A percentile compares a stretch with the other conserved stretches of the same genome.
phyloP scores from a whole-genome alignment of 208 protist species.

The Crithidia thermophila region DNA sequence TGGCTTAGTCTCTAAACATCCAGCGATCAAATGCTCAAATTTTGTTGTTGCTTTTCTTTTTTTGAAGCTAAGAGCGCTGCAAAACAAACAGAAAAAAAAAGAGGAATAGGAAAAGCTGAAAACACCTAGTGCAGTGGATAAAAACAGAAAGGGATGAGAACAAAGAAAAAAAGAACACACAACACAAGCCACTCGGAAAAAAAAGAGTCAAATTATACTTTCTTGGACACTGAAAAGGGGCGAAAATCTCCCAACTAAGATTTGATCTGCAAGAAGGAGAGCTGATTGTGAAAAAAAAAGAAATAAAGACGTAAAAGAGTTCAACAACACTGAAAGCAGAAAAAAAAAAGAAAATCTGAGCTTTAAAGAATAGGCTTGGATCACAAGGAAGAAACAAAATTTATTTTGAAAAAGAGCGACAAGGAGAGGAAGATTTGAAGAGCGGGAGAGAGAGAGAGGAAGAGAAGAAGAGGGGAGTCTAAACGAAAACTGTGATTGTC shows the following conservation, averaged over 20 bases:
- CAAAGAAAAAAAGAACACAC: conserved; percentile 3
- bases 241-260: not conserved
- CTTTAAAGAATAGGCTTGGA: too few relatives aligned
- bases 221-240: not conserved
- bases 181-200: not conserved
- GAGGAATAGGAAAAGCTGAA: not conserved
- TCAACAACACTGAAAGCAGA: not conserved
- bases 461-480: too few relatives aligned
- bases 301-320: not conserved
- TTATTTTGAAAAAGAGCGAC: too few relatives aligned
- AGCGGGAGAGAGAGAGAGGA: too few relatives aligned
- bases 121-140: not conserved
- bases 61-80: conserved; percentile 4
- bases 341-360: not conserved
- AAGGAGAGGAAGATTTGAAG: too few relatives aligned
- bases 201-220: not conserved
- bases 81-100: conserved; percentile 21
- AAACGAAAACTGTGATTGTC: too few relatives aligned
- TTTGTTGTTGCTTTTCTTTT: too few relatives aligned
- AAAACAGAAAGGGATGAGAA: not conserved
- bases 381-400: too few relatives aligned
- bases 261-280: not conserved
- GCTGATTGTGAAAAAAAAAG: not conserved
- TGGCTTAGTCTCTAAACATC: not conserved
- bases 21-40: not conserved